Evolutionary conservation across 805 yeast genomes (phyloP).

Genomic region (Lipomyces sp.): DNA sequence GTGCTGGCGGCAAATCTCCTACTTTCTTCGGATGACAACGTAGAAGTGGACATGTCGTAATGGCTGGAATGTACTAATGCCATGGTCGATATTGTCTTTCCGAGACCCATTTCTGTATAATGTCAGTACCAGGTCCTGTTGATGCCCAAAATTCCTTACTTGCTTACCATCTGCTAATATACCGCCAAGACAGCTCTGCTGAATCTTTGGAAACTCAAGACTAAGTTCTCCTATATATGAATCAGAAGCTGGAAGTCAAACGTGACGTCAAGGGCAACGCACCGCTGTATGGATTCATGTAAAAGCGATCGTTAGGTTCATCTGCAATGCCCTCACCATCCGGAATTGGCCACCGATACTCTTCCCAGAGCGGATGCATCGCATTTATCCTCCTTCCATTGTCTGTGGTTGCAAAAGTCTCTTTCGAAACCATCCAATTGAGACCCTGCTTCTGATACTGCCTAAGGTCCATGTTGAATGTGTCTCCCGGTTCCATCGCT

Average conservation of each 20-base stretch:
- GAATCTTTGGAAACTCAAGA: conserved; percentile 58
- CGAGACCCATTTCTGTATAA: conserved; percentile 73
- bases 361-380: conserved; percentile 84
- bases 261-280: neutral
- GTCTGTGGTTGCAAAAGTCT: conserved; percentile 31
- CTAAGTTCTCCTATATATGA: conserved; percentile 78
- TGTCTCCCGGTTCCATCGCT: conserved; percentile 58
- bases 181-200: conserved; percentile 66
- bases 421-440: conserved; percentile 38
- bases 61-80: conserved; percentile 60
- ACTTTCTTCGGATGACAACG: neutral
- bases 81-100: conserved; percentile 83
- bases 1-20: conserved; percentile 39
- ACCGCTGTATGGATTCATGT: conserved; percentile 31
- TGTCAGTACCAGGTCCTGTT: neutral
- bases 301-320: conserved; percentile 26
- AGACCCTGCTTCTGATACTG: conserved; percentile 74
- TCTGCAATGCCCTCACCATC: conserved; percentile 34
- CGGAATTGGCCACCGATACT: conserved; percentile 65
- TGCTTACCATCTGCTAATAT: conserved; percentile 71
- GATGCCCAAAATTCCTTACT: neutral
- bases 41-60: conserved; percentile 1
- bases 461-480: conserved; percentile 58
- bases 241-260: conserved; percentile 39
- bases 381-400: conserved; percentile 46